phyloP scores from a whole-genome alignment of 192 early-diverging fungal species.

The Coemansia erecta region DNA sequence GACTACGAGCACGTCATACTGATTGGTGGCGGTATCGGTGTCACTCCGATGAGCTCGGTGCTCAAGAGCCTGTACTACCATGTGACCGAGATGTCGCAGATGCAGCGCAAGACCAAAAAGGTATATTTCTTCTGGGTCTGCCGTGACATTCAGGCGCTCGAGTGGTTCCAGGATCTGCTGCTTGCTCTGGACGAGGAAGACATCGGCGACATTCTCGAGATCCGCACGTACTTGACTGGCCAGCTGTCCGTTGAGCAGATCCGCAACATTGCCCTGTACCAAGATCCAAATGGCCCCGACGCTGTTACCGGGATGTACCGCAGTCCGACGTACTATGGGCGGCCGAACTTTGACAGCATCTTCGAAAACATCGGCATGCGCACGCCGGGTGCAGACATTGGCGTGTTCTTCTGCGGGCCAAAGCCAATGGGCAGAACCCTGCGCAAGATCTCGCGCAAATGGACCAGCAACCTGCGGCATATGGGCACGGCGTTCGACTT shows the following conservation, averaged over 20 bases:
- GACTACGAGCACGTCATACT: conserved; percentile 65
- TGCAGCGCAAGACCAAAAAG: conserved; percentile 32
- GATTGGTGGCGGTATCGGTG: conserved; percentile 73
- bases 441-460: conserved; percentile 41
- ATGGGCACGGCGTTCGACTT: conserved; percentile 59
- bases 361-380: conserved; percentile 59
- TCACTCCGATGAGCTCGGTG: conserved; percentile 72
- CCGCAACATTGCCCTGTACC: conserved; percentile 62
- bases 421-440: conserved; percentile 61
- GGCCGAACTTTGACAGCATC: conserved; percentile 72
- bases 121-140: conserved; percentile 71
- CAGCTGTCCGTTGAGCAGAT: conserved; percentile 60
- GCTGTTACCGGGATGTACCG: conserved; percentile 66
- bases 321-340: conserved; percentile 70
- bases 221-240: conserved; percentile 66
- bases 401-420: conserved; percentile 85
- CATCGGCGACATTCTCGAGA: conserved; percentile 59
- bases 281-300: conserved; percentile 59
- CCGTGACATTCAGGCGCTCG: conserved; percentile 61
- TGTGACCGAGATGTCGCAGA: conserved; percentile 20
- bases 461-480: conserved; percentile 48
- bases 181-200: conserved; percentile 60
- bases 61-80: conserved; percentile 66
- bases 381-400: conserved; percentile 60
- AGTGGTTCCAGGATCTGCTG: conserved; percentile 69